A percentile compares a stretch with the other conserved stretches of the same genome.
Evolutionary conservation across 2,329 filamentous ascomycete genomes (phyloP).

Genomic region (Ophiostoma montium): DNA sequence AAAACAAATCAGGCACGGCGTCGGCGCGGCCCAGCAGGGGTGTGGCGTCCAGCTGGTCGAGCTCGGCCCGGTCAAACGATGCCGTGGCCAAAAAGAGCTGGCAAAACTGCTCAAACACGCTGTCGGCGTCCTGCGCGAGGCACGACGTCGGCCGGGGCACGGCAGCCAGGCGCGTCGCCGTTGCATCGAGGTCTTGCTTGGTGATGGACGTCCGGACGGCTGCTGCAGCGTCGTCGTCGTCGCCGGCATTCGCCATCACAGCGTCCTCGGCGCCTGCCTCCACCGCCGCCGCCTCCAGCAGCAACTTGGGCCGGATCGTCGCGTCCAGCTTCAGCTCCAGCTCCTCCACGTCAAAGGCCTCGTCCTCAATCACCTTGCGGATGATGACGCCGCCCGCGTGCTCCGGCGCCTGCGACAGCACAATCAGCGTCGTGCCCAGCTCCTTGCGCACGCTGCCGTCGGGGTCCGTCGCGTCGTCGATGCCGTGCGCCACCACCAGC

Average conservation of each 20-base stretch:
- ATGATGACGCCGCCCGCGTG: conserved; percentile 50
- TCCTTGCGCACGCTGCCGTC: conserved; percentile 45
- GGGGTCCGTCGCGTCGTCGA: conserved; percentile 39
- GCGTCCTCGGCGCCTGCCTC: conserved; percentile 31
- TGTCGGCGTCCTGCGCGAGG: conserved; percentile 33
- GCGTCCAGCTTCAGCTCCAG: conserved; percentile 63
- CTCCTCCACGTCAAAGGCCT: conserved; percentile 57
- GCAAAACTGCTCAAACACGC: conserved; percentile 44
- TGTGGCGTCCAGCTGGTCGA: conserved; percentile 38
- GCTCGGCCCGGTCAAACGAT: conserved; percentile 29
- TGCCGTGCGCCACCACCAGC: conserved; percentile 43
- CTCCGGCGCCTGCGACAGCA: conserved; percentile 45
- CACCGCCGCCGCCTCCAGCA: conserved; percentile 26
- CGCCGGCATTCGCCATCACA: conserved; percentile 28
- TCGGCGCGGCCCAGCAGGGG: conserved; percentile 38
- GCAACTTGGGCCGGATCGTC: conserved; percentile 44
- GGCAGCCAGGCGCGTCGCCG: conserved; percentile 25
- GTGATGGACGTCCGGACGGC: conserved; percentile 4
- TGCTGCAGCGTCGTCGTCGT: conserved; percentile 17
- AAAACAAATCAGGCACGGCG: conserved; percentile 48
- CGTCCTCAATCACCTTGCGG: conserved; percentile 49
- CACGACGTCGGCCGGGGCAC: conserved; percentile 27
- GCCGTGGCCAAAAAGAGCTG: conserved; percentile 40
- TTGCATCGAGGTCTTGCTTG: conserved; percentile 23
- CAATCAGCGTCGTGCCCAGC: conserved; percentile 52